Conservation (phyloP, 2,329 filamentous ascomycete species). For the Sporothrix globosa region DNA sequence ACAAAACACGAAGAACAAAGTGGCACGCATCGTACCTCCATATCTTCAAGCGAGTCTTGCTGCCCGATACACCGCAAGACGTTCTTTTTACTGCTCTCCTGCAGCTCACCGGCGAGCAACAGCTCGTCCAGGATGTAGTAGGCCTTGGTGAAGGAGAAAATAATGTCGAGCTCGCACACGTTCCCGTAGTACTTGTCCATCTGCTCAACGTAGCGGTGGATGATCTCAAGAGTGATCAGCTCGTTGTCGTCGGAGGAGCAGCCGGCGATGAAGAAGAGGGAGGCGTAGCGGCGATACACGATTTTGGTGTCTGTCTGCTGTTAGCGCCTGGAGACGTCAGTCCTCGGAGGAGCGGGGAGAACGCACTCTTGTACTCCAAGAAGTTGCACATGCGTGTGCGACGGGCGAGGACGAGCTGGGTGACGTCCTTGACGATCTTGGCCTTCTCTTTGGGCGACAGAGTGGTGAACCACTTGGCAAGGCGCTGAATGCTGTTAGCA, state of each 20-base stretch:
- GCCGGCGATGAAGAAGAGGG: constrained; percentile 98
- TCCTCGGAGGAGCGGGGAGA: background rate
- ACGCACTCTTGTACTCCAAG: constrained; percentile 92
- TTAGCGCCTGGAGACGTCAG: background rate
- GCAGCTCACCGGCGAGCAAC: constrained; percentile 90
- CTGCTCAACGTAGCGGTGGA: constrained; percentile 98
- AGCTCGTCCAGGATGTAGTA: constrained; percentile 99
- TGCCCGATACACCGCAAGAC: constrained; percentile 94
- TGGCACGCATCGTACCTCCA: constrained; percentile 70
- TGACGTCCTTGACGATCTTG: constrained; percentile 99
- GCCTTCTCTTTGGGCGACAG: constrained; percentile 97
- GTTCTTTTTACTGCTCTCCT: constrained; percentile 99
- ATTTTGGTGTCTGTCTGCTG: constrained; percentile 81
- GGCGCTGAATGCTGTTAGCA: constrained; percentile 64
- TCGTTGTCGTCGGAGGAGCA: constrained; percentile 98
- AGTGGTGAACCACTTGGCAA: constrained; percentile 99
- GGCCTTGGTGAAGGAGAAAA: constrained; percentile 99
- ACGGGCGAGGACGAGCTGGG: constrained; percentile 92
- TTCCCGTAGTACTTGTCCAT: constrained; percentile 99
- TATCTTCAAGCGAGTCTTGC: constrained; percentile 96
- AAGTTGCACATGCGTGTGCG: constrained; percentile 99
- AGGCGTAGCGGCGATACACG: constrained; percentile 97
- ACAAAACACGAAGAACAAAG: constrained; percentile 30
- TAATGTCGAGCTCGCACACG: constrained; percentile 98
- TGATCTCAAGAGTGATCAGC: constrained; percentile 95